phyloP scores from a whole-genome alignment of 805 yeast genomes.

The Kodamaea sagamina region DNA sequence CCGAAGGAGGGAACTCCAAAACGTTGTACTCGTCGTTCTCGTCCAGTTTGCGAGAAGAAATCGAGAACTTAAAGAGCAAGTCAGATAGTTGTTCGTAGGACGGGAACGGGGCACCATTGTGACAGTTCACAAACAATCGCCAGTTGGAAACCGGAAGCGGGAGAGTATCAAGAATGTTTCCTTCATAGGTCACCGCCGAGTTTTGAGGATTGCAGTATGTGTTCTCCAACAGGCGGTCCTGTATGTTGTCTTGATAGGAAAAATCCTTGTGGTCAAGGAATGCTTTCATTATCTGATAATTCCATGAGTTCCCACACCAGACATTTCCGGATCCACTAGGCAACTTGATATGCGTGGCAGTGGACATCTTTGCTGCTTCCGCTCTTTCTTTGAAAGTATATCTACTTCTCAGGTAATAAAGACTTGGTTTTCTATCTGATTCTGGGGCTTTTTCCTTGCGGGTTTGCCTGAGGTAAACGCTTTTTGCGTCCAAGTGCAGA shows the following conservation, averaged over 20 bases:
- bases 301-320: constrained; percentile 85
- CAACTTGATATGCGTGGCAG: constrained; percentile 58
- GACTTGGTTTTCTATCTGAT: neutral
- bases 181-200: constrained; percentile 44
- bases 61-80: constrained; percentile 34
- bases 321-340: constrained; percentile 38
- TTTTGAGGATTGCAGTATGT: constrained; percentile 52
- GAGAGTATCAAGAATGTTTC: constrained; percentile 14
- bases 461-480: constrained; percentile 4
- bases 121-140: constrained; percentile 58
- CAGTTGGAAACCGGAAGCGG: constrained; percentile 55
- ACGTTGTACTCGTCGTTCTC: constrained; percentile 26
- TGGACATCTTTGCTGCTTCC: constrained; percentile 83
- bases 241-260: constrained; percentile 10
- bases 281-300: constrained; percentile 49
- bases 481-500: constrained; percentile 5
- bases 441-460: neutral
- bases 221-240: constrained; percentile 8
- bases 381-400: constrained; percentile 52
- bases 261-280: constrained; percentile 16
- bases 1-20: constrained; percentile 81
- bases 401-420: neutral
- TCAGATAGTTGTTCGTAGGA: constrained; percentile 37
- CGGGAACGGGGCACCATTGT: constrained; percentile 60
- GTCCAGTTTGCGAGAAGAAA: constrained; percentile 25